Evolutionary conservation across 2,329 filamentous ascomycete species (phyloP).

Genomic region (Trichoderma oligosporum): DNA sequence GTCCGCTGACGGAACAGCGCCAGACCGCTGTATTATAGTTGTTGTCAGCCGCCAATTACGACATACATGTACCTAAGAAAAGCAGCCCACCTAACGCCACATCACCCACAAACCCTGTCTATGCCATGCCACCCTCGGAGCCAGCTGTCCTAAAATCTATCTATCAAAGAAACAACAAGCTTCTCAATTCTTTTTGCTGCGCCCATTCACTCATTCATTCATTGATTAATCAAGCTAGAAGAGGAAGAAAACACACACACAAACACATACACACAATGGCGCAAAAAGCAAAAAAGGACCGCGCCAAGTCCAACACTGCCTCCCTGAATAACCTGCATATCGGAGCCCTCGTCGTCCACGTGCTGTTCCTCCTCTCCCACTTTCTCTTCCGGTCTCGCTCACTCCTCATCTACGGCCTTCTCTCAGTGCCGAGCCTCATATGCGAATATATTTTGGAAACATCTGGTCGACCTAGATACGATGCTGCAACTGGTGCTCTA

Average conservation of each 20-base stretch:
- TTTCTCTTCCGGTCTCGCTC: slow-evolving; percentile 63
- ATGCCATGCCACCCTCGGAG: background rate
- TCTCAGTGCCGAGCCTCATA: slow-evolving; percentile 70
- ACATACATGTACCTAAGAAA: background rate
- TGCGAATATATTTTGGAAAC: slow-evolving; percentile 85
- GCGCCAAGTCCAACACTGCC: slow-evolving; percentile 72
- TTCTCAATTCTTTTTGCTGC: background rate
- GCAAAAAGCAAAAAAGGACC: slow-evolving; percentile 61
- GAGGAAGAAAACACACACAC: no score
- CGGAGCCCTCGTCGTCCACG: slow-evolving; percentile 68
- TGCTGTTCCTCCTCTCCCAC: slow-evolving; percentile 69
- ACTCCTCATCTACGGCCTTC: slow-evolving; percentile 63
- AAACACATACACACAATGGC: slow-evolving; percentile 43
- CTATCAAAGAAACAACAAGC: slow-evolving; percentile 9
- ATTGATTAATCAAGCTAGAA: background rate
- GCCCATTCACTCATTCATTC: background rate
- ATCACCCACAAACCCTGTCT: no score
- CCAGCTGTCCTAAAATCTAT: no score
- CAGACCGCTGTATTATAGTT: background rate
- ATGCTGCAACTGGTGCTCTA: slow-evolving; percentile 60
- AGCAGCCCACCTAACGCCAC: background rate
- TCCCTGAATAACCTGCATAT: slow-evolving; percentile 79
- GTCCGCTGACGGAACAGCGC: background rate
- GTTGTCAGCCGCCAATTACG: background rate
- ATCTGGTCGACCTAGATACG: slow-evolving; percentile 73